Percentiles rank a stretch among this genome's conserved stretches.
Evolutionary conservation across 495 filamentous ascomycete species (phyloP).

Genomic region (Pyrenula aspistea): DNA sequence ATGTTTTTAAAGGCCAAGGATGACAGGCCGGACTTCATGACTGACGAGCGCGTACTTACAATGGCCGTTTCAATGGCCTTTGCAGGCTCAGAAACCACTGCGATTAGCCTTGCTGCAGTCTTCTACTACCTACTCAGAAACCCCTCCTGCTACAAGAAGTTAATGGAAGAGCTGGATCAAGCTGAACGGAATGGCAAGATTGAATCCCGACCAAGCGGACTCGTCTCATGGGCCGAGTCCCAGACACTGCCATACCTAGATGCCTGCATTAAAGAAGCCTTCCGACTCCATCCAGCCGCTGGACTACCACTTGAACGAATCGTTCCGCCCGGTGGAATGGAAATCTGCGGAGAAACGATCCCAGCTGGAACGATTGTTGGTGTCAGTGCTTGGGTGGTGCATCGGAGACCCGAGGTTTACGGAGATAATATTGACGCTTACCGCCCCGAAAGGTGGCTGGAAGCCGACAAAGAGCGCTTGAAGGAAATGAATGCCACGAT

Average conservation of each 20-base stretch:
- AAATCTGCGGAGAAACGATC: slow-evolving; percentile 34
- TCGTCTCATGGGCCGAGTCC: slow-evolving; percentile 47
- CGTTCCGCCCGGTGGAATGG: slow-evolving; percentile 19
- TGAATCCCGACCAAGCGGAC: slow-evolving; percentile 34
- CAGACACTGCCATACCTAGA: slow-evolving; percentile 49
- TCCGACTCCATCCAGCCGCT: slow-evolving; percentile 52
- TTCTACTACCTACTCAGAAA: slow-evolving; percentile 55
- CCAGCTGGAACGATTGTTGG: slow-evolving; percentile 55
- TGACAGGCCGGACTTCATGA: slow-evolving; percentile 51
- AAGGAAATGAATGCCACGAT: slow-evolving; percentile 47
- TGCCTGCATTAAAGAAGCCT: slow-evolving; percentile 55
- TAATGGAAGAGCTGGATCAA: slow-evolving; percentile 42
- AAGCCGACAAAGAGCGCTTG: slow-evolving; percentile 24
- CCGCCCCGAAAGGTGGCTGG: slow-evolving; percentile 49
- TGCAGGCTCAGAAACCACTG: slow-evolving; percentile 52
- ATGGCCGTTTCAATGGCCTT: slow-evolving; percentile 48
- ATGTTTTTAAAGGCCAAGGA: slow-evolving; percentile 33
- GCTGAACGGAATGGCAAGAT: slow-evolving; percentile 34
- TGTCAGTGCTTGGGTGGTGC: slow-evolving; percentile 50
- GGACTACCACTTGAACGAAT: slow-evolving; percentile 41
- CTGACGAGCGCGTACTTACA: slow-evolving; percentile 46
- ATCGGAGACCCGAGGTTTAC: slow-evolving; percentile 44
- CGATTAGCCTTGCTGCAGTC: slow-evolving; percentile 46
- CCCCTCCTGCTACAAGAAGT: slow-evolving; percentile 25
- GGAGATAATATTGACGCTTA: slow-evolving; percentile 45